Percentiles rank a stretch among this genome's conserved stretches.
These are phyloP conservation scores for Hymenoscyphus linearis DNA, from an alignment of 2,329 filamentous ascomycete species.

Conservation along the genomic window DNA sequence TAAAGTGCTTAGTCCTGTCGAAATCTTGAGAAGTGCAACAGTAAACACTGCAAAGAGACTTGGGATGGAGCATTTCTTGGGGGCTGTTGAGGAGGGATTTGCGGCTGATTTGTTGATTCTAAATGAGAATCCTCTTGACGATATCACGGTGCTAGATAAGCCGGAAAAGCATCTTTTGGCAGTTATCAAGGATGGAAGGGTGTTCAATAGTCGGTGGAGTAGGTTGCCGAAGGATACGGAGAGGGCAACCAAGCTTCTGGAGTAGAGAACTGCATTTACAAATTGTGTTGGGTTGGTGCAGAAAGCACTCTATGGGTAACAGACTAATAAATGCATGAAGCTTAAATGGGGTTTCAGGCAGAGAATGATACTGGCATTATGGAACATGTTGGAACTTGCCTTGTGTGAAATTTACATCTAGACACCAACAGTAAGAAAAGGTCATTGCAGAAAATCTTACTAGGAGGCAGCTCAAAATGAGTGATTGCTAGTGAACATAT, in stretches of 20 bases:
- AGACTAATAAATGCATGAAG: no score
- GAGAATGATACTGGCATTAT: no score
- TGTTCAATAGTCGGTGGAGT: slow-evolving; percentile 29
- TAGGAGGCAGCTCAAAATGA: no score
- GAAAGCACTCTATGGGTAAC: background rate
- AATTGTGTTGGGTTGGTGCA: no score
- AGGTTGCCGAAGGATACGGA: slow-evolving; percentile 7
- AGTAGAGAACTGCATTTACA: background rate
- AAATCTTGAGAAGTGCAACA: slow-evolving; percentile 46
- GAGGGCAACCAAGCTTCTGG: background rate
- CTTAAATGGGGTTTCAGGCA: no score
- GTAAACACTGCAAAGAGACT: slow-evolving; percentile 48
- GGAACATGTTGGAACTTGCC: no score
- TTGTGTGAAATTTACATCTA: no score
- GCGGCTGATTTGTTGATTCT: slow-evolving; percentile 49
- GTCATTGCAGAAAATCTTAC: no score
- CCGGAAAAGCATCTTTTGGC: slow-evolving; percentile 43
- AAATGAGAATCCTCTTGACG: slow-evolving; percentile 47
- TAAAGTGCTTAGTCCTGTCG: slow-evolving; percentile 37
- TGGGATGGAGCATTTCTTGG: slow-evolving; percentile 41
- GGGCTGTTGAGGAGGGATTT: slow-evolving; percentile 45
- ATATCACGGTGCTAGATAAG: slow-evolving; percentile 45
- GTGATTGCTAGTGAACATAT: no score
- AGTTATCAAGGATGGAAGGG: slow-evolving; percentile 50
- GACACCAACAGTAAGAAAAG: no score